These are phyloP conservation scores for Oryza rufipogon DNA, from an alignment of 176 grass and related monocot species.

Conservation along the genomic window DNA sequence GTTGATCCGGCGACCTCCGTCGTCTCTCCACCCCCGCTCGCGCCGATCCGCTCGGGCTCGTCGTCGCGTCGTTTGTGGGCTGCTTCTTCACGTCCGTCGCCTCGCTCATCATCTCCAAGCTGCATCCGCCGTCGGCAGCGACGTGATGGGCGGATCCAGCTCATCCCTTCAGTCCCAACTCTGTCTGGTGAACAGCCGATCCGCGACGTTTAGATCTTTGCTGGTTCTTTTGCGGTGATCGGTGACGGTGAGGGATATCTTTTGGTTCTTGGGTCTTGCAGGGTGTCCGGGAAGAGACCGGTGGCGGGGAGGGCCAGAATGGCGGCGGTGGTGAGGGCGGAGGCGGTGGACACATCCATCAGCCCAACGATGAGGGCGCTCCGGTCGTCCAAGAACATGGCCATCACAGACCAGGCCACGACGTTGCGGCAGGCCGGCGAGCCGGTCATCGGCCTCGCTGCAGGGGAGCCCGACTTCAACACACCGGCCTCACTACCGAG, in stretches of 20 bases:
- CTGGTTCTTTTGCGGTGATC: slow-evolving; percentile 7
- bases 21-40: no score
- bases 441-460: slow-evolving; percentile 69
- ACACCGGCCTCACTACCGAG: slow-evolving; percentile 57
- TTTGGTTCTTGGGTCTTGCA: slow-evolving; percentile 6
- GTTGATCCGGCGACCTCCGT: no score
- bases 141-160: no score
- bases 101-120: no score
- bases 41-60: no score
- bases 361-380: slow-evolving; percentile 59
- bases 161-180: background rate
- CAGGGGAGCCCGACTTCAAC: slow-evolving; percentile 77
- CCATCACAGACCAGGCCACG: slow-evolving; percentile 67
- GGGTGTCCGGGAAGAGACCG: background rate
- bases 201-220: background rate
- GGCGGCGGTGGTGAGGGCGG: slow-evolving; percentile 31
- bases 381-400: slow-evolving; percentile 71
- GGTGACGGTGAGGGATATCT: background rate
- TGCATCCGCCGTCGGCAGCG: no score
- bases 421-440: slow-evolving; percentile 62
- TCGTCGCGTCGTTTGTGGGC: no score
- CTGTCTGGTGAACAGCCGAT: slow-evolving; percentile 36
- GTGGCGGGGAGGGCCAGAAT: background rate
- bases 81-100: no score
- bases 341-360: slow-evolving; percentile 47